Conservation (phyloP, 495 filamentous ascomycete species). For the Daldinia decipiens region DNA sequence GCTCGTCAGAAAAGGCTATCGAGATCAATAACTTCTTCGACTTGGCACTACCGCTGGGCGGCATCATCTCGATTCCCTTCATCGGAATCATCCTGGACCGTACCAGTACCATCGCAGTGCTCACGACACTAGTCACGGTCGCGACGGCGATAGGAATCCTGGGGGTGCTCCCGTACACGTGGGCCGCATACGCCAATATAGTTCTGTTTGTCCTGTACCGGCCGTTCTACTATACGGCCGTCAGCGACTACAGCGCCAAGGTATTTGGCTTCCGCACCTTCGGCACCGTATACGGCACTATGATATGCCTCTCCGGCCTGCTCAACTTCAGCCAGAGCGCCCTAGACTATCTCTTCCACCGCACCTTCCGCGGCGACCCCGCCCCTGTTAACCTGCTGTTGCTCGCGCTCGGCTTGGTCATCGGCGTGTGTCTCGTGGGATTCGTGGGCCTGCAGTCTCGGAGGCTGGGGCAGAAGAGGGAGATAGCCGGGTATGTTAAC, state of each 20-base stretch:
- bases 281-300: conserved; percentile 93
- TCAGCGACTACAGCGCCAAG: conserved; percentile 89
- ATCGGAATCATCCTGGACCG: conserved; percentile 86
- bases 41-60: conserved; percentile 85
- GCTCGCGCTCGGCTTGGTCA: conserved; percentile 65
- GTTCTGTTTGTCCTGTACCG: conserved; percentile 81
- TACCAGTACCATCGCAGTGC: conserved; percentile 76
- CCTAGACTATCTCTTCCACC: conserved; percentile 82
- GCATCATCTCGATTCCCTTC: conserved; percentile 85
- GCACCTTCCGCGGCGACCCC: conserved; percentile 75
- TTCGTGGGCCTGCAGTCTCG: conserved; percentile 62
- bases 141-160: conserved; percentile 84
- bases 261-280: conserved; percentile 97
- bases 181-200: conserved; percentile 82
- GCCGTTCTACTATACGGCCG: conserved; percentile 80
- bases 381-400: conserved; percentile 81
- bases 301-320: conserved; percentile 88
- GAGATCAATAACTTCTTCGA: conserved; percentile 88
- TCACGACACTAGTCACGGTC: conserved; percentile 74
- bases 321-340: conserved; percentile 88
- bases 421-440: conserved; percentile 67
- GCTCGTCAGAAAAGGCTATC: conserved; percentile 64
- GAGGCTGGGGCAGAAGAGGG: conserved; percentile 32
- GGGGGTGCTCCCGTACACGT: conserved; percentile 73
- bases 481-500: conserved; percentile 24